phyloP scores from a whole-genome alignment of 352 stramenopile genomes.

The Pythium myriotylum region DNA sequence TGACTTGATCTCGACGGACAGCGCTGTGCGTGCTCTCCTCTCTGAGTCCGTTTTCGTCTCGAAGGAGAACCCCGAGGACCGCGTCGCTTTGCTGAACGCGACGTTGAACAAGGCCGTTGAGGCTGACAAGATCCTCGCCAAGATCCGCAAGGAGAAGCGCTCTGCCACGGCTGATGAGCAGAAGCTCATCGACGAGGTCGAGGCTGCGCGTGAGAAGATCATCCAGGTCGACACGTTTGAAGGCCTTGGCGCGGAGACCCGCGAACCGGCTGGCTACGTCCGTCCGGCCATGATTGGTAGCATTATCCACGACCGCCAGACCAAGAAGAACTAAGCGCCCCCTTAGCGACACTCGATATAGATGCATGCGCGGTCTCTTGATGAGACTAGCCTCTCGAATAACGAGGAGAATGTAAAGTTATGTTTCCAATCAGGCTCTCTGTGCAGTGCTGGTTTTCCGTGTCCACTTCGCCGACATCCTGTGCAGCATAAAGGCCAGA shows the following conservation, averaged over 20 bases:
- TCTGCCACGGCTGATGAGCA: constrained; percentile 93
- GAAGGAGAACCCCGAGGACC: constrained; percentile 56
- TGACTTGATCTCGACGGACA: constrained; percentile 75
- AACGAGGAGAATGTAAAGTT: constrained; percentile 25
- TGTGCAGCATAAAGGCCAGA: no score
- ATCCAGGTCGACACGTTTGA: constrained; percentile 97
- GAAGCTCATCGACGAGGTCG: constrained; percentile 94
- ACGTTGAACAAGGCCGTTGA: constrained; percentile 88
- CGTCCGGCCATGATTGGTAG: constrained; percentile 85
- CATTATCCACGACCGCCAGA: constrained; percentile 30
- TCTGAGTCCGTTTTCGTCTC: constrained; percentile 81
- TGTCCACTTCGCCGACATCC: no score
- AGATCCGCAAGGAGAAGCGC: constrained; percentile 94
- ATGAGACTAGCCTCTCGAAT: constrained; percentile 18
- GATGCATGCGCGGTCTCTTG: constrained; percentile 11
- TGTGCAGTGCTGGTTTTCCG: no score
- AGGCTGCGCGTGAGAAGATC: constrained; percentile 94
- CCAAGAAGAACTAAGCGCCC: constrained; percentile 30
- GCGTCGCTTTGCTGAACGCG: constrained; percentile 72
- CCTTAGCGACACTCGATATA: neutral
- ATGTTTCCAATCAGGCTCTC: constrained; percentile 9
- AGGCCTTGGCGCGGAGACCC: constrained; percentile 81
- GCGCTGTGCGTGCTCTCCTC: constrained; percentile 65
- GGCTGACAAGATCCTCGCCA: constrained; percentile 91
- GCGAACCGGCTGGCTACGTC: constrained; percentile 85